Base-by-base conservation (phyloP, 495 filamentous ascomycete genomes). In the Hyaloscypha hepaticicola region DNA sequence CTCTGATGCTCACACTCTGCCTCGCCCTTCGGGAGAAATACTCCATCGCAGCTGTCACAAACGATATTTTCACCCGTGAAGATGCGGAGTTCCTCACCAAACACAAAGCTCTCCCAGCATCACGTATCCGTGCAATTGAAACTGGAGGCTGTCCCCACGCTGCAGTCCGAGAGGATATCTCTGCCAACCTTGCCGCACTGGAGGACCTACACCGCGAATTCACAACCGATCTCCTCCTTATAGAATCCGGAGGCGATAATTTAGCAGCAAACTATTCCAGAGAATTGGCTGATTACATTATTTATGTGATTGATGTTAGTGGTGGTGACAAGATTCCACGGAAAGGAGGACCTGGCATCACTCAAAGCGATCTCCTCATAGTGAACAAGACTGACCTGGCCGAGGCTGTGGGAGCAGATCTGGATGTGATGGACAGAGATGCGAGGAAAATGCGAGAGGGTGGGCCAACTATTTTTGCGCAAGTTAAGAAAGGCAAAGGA, bases 41-140 rank as follows among this genome's bases (percentile, higher is more conserved):
- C 80, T 92, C 88, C 71, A 88, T 99, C 69, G 95, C 95, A 4
- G 95, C 93, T 45, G 93, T 99, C 3, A 99, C 95, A 29, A 99
- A 99, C 80, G 95, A 99, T 80, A 98, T 98, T 82, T 99, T 99
- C 84, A 98, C 95, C 27, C 90, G 90, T 65, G 95, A 99, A 80
- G 95, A 99, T 78, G 91, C 91, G 77, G 95, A 98, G 73, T 99
- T 99, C 83, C 89, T 99, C 0, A 93, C 90, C 60, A 85, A 87
- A 50, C 83, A 97, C 83, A 77, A 82, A 65, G 95, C 95, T 28
- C 90, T 99, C 0, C 88, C 94, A 0, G 79, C 93, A 0, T 67
- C 75, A 1, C 90, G 94, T 55, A 97, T 99, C 80, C 85, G 87
- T 65, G 95, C 95, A 71, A 98, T 99, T 78, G 95, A 99, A 77